phyloP scores from a whole-genome alignment of 2,329 filamentous ascomycete species.

The Pseudogymnoascus sp. region DNA sequence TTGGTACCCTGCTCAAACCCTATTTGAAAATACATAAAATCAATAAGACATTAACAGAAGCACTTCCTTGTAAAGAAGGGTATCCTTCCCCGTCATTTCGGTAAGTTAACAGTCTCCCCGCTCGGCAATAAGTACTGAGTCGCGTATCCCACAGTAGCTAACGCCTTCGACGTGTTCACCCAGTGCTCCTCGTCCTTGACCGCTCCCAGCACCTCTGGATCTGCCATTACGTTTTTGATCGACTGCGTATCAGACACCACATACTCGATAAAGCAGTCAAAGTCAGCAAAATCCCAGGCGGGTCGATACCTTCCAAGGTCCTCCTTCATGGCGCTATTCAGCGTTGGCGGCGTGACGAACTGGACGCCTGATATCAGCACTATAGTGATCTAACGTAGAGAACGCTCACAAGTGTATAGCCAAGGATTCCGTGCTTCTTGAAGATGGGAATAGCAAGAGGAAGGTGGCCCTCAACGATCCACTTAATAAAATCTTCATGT shows the following conservation, averaged over 20 bases:
- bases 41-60: background rate
- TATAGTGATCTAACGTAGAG: background rate
- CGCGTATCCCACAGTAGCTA: constrained; percentile 23
- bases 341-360: constrained; percentile 21
- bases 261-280: constrained; percentile 29
- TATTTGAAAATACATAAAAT: background rate
- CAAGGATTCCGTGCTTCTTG: constrained; percentile 23
- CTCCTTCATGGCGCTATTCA: constrained; percentile 20
- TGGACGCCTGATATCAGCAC: constrained; percentile 14
- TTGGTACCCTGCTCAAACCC: constrained; percentile 2
- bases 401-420: constrained; percentile 24
- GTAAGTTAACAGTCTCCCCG: constrained; percentile 24
- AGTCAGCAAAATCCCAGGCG: constrained; percentile 20
- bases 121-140: constrained; percentile 24
- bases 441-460: constrained; percentile 26
- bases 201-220: constrained; percentile 23
- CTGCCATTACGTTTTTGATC: constrained; percentile 22
- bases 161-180: constrained; percentile 24
- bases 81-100: constrained; percentile 11
- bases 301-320: constrained; percentile 16
- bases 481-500: constrained; percentile 29
- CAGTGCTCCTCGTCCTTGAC: constrained; percentile 28
- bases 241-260: constrained; percentile 17
- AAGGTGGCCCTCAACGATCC: constrained; percentile 27
- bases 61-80: background rate